Conservation (phyloP, 371 early-diverging fungal species). For the Mucor lusitanicus region DNA sequence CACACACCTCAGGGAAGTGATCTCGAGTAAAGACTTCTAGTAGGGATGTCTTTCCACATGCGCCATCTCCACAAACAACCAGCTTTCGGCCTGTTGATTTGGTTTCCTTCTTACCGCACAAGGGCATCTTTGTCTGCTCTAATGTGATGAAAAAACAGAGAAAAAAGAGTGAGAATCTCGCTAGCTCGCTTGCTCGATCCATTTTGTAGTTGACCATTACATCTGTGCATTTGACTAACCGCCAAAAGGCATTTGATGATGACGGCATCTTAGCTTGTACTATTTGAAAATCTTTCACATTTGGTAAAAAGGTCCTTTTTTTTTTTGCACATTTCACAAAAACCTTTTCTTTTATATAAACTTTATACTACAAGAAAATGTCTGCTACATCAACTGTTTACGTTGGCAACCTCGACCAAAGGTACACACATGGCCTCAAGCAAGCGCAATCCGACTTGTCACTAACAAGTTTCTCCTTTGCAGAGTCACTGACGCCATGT, state of each 20-base stretch:
- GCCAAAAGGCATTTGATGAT: neutral
- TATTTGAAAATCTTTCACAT: neutral
- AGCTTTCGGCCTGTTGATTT: conserved; percentile 9
- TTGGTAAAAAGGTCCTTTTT: neutral
- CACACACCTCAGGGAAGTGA: conserved; percentile 57
- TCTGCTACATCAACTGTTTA: conserved; percentile 52
- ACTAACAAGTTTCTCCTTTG: neutral
- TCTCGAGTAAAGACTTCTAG: conserved; percentile 60
- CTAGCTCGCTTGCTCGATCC: neutral
- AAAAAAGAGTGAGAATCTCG: neutral
- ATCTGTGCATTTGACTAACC: neutral
- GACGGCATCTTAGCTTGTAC: neutral
- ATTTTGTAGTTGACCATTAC: neutral
- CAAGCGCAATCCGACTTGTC: neutral
- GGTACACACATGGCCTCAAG: conserved; percentile 20
- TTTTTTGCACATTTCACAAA: neutral
- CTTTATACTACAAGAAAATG: conserved; percentile 4
- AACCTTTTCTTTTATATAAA: neutral
- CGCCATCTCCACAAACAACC: conserved; percentile 59
- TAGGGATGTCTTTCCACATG: conserved; percentile 68
- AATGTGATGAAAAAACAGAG: neutral
- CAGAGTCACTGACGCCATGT: conserved; percentile 70
- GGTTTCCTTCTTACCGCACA: conserved; percentile 1
- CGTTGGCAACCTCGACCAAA: conserved; percentile 88
- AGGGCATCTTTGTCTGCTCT: neutral